phyloP scores from a whole-genome alignment of 495 filamentous ascomycete genomes.

The Daldinia caldariorum region DNA sequence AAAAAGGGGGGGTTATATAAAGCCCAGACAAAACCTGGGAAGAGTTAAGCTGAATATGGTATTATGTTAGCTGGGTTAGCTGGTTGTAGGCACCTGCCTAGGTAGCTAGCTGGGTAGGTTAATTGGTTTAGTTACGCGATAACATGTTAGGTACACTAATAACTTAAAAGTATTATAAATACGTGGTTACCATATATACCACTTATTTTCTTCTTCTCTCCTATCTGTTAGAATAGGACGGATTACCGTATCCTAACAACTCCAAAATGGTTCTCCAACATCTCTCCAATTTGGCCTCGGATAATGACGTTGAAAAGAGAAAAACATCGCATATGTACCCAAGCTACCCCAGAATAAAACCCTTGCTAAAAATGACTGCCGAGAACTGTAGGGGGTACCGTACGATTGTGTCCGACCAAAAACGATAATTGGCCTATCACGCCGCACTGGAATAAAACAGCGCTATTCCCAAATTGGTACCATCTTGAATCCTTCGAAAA shows the following conservation, averaged over 20 bases:
- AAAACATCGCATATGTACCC: neutral
- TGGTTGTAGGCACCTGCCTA: no score
- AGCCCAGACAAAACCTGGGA: neutral
- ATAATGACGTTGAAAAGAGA: neutral
- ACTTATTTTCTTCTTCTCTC: neutral
- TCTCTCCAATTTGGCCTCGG: neutral
- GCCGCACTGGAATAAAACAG: neutral
- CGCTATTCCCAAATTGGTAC: constrained; percentile 1
- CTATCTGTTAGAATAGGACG: neutral
- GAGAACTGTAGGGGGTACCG: constrained; percentile 1
- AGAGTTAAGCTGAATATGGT: neutral
- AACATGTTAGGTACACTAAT: neutral
- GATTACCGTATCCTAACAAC: neutral
- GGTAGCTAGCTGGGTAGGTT: neutral
- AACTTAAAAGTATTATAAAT: neutral
- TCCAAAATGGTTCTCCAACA: neutral
- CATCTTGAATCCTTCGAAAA: constrained; percentile 1
- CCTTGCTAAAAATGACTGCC: neutral
- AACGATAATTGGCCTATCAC: neutral
- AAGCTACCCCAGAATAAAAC: neutral
- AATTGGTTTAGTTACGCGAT: neutral
- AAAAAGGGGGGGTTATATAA: neutral
- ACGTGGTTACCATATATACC: neutral
- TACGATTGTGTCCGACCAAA: neutral
- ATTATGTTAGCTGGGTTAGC: no score